Conservation (phyloP, 495 filamentous ascomycete species). For the Hapsidospora chrysogenum region DNA sequence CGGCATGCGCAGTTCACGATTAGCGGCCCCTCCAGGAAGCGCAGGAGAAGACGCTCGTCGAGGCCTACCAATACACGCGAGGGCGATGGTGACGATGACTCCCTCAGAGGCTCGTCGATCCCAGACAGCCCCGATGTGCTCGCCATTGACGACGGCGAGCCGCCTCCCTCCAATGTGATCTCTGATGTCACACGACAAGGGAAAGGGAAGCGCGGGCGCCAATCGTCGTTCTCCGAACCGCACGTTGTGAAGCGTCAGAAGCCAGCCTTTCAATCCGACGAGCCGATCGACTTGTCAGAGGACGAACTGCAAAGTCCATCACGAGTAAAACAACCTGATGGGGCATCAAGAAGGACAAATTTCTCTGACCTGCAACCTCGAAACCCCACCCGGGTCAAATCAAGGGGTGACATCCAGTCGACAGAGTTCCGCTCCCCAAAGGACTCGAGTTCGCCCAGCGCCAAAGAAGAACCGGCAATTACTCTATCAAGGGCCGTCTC, state of each 20-base stretch:
- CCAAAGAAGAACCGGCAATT: no score
- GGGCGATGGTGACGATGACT: neutral
- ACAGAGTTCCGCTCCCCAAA: neutral
- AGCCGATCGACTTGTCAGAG: slow-evolving; percentile 1
- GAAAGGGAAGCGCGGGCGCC: neutral
- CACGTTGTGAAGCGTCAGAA: neutral
- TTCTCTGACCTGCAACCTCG: neutral
- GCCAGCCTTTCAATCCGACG: neutral
- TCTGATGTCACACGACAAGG: neutral
- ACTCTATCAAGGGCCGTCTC: no score
- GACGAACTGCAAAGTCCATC: slow-evolving; percentile 1
- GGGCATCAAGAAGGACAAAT: neutral
- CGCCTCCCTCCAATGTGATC: neutral
- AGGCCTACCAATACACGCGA: neutral
- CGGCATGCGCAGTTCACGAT: neutral
- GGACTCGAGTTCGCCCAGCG: no score
- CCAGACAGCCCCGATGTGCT: slow-evolving; percentile 1
- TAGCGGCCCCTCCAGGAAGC: neutral
- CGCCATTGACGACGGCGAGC: neutral
- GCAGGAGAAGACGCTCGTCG: neutral
- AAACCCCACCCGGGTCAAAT: no score
- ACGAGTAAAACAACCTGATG: neutral
- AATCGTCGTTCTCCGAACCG: neutral
- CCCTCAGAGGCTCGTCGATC: no score
- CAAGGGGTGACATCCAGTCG: neutral